Base-by-base conservation (phyloP, 1,284 basidiomycete genomes). In the Gymnopus androsaceus region DNA sequence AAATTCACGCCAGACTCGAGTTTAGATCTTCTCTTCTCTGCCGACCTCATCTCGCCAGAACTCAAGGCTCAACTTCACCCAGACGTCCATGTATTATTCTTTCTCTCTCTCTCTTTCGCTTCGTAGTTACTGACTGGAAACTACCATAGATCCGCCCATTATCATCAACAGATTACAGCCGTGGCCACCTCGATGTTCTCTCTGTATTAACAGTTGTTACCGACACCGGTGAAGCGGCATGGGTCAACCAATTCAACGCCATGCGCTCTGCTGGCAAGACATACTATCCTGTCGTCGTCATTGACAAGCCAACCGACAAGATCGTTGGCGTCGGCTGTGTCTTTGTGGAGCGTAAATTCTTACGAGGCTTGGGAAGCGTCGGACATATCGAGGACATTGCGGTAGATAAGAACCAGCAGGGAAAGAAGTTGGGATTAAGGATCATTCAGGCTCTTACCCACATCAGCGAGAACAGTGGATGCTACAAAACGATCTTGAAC, bases 341-440 rank as follows among this genome's bases (percentile, higher is more conserved):
- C 48, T 86, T 98, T 67, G 71, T 96, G 59, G 95, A 98, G 72
- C 88, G 87, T 77, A 98, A 99, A 78, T 98, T 98, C 79, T 75
- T 95, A 21, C 82, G 94, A 23, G 84, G 82, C 7, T 77, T 90
- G 15, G 92, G 92, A 19, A 78, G 80, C 55, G 92, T 94, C 8
- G 96, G 94, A 0, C 96, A 99, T 69, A 96, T 99, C 60, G 96
- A 99, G 74, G 96, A 99, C 69, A 98, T 99, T 61, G 94, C 94
- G 1, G 95, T 98, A 3, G 88, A 92, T 72, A 86, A 88, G 72
- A 78, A 74, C 42, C 85, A 88, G 70, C 94, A 97, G 75, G 96
- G 96, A 38, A 92, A 90, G 75, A 92, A 91, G 66, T 81, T 99
- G 30, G 96, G 96, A 0, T 75, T 93, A 72, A 80, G 87, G 61